Percentiles rank a stretch among this genome's conserved stretches.
Conservation (phyloP, 495 filamentous ascomycete species). For the Rhypophila decipiens region DNA sequence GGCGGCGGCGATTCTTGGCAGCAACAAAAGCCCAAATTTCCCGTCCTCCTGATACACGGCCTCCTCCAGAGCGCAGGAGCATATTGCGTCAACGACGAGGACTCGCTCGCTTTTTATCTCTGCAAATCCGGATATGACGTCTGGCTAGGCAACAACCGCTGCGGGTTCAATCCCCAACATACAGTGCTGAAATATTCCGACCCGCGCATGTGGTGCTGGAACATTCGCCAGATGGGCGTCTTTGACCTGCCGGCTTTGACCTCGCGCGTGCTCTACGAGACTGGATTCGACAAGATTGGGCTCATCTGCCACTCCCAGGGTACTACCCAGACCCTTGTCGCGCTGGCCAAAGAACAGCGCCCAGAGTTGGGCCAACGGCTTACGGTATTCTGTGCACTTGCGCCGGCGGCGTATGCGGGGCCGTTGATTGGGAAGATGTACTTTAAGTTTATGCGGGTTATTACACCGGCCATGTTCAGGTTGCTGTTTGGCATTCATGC, state of each 20-base stretch:
- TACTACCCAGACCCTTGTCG: constrained; percentile 84
- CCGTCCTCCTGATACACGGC: constrained; percentile 83
- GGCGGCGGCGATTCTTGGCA: constrained; percentile 21
- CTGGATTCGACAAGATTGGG: constrained; percentile 75
- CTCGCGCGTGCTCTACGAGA: constrained; percentile 74
- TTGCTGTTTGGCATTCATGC: constrained; percentile 87
- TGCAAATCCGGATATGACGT: constrained; percentile 93
- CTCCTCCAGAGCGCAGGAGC: constrained; percentile 82
- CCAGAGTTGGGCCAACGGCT: constrained; percentile 81
- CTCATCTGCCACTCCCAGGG: constrained; percentile 88
- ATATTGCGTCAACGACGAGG: constrained; percentile 86
- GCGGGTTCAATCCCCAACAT: constrained; percentile 76
- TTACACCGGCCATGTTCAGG: constrained; percentile 70
- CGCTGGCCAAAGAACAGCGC: constrained; percentile 84
- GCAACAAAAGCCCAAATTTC: constrained; percentile 60
- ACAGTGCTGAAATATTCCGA: constrained; percentile 62
- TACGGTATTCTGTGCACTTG: constrained; percentile 87
- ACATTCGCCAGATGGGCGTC: constrained; percentile 88
- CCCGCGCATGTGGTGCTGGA: constrained; percentile 97
- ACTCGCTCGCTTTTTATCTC: constrained; percentile 84
- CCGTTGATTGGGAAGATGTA: constrained; percentile 81
- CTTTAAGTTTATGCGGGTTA: constrained; percentile 84
- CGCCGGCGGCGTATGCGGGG: constrained; percentile 87
- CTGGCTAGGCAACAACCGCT: constrained; percentile 94
- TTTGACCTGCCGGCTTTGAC: constrained; percentile 87